These are phyloP conservation scores for Agrocybe praecox DNA, from an alignment of 768 basidiomycete species.

Conservation along the genomic window DNA sequence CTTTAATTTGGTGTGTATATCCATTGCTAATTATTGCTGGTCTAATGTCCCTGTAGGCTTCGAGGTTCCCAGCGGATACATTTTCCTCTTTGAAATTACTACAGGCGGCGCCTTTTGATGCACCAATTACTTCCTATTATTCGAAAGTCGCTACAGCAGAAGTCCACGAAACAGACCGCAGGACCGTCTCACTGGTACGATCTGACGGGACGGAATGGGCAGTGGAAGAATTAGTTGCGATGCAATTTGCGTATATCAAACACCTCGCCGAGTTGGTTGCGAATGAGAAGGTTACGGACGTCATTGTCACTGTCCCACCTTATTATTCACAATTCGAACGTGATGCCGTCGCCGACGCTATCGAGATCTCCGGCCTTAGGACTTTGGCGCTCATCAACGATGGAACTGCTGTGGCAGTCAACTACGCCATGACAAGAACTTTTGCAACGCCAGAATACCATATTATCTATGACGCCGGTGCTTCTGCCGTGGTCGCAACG, in stretches of 20 bases:
- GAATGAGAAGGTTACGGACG: slow-evolving; percentile 79
- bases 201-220: slow-evolving; percentile 73
- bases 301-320: slow-evolving; percentile 87
- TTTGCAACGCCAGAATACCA: slow-evolving; percentile 85
- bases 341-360: slow-evolving; percentile 88
- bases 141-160: slow-evolving; percentile 57
- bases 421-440: slow-evolving; percentile 95
- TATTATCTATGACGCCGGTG: slow-evolving; percentile 93
- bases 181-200: slow-evolving; percentile 60
- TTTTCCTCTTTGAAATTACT: slow-evolving; percentile 87
- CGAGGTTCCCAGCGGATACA: slow-evolving; percentile 87
- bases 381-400: slow-evolving; percentile 89
- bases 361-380: slow-evolving; percentile 87
- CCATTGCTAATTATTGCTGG: slow-evolving; percentile 1
- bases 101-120: slow-evolving; percentile 68
- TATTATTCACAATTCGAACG: slow-evolving; percentile 92
- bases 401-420: slow-evolving; percentile 93
- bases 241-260: slow-evolving; percentile 92
- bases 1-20: slow-evolving; percentile 72
- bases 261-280: slow-evolving; percentile 79
- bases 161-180: slow-evolving; percentile 54
- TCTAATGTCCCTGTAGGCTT: slow-evolving; percentile 56
- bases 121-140: slow-evolving; percentile 60
- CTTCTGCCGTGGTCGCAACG: slow-evolving; percentile 78
- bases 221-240: slow-evolving; percentile 89